Evolutionary conservation across 495 filamentous ascomycete genomes (phyloP).

Genomic region (Penicillium taxi): DNA sequence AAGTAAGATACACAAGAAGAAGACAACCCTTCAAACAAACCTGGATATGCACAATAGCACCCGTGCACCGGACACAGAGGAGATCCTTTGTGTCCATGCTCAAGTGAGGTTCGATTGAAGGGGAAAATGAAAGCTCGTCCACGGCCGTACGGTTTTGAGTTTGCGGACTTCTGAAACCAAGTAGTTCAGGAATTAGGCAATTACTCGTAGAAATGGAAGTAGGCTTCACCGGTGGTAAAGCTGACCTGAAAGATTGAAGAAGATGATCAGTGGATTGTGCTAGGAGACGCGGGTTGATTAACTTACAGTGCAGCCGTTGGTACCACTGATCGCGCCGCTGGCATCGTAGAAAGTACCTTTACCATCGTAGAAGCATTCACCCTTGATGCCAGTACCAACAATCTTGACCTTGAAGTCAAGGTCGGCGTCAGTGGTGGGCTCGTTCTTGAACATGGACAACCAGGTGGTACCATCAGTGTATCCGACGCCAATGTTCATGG

Average conservation of each 20-base stretch:
- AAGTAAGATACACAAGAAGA: conserved; percentile 41
- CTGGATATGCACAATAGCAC: conserved; percentile 24
- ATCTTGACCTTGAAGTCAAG: conserved; percentile 73
- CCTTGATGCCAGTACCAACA: conserved; percentile 53
- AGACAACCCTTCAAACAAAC: conserved; percentile 22
- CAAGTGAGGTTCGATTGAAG: conserved; percentile 6
- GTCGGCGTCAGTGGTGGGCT: conserved; percentile 49
- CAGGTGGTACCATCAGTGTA: conserved; percentile 58
- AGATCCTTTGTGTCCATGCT: not conserved
- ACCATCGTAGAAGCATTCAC: conserved; percentile 59
- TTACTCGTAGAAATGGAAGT: conserved; percentile 37
- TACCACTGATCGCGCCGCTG: conserved; percentile 32
- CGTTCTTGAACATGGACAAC: conserved; percentile 73
- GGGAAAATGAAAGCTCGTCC: conserved; percentile 12
- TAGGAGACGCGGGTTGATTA: not conserved
- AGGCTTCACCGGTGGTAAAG: conserved; percentile 39
- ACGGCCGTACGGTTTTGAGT: conserved; percentile 3
- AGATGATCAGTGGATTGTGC: conserved; percentile 6
- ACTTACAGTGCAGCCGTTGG: conserved; percentile 63
- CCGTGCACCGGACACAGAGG: conserved; percentile 11
- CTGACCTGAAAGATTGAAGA: conserved; percentile 25
- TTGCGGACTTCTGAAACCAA: conserved; percentile 3
- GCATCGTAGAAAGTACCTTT: conserved; percentile 46
- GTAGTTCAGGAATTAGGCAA: conserved; percentile 1
- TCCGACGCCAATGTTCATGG: conserved; percentile 80